These are phyloP conservation scores for Citrullus mucosospermus DNA, from an alignment of 306 rosid species.

Conservation along the genomic window DNA sequence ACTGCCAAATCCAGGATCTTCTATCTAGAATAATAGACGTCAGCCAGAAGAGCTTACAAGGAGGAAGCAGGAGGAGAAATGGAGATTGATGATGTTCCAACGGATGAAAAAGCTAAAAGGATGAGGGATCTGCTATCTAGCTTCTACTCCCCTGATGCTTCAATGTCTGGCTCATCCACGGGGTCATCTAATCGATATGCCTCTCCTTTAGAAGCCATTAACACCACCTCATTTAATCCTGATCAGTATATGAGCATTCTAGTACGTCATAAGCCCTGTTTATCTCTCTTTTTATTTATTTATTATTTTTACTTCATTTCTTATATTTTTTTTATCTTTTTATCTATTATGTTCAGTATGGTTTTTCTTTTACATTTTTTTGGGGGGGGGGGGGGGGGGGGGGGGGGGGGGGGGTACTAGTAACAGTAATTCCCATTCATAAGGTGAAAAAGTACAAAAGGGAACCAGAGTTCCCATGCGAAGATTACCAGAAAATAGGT, in stretches of 20 bases:
- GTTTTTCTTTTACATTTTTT: too few species aligned
- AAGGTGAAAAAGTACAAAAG: too few species aligned
- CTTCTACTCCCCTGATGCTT: constrained; percentile 81
- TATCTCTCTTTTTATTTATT: background rate
- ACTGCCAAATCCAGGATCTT: background rate
- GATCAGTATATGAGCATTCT: constrained; percentile 78
- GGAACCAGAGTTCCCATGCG: too few species aligned
- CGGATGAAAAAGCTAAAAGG: constrained; percentile 84
- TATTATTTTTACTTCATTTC: too few species aligned
- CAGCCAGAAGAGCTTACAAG: background rate
- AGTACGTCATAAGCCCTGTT: constrained; percentile 20
- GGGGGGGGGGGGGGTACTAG: too few species aligned
- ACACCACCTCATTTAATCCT: constrained; percentile 63
- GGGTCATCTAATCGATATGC: constrained; percentile 22
- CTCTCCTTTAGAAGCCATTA: constrained; percentile 68
- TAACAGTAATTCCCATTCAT: too few species aligned
- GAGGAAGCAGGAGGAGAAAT: constrained; percentile 19
- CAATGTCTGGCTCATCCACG: constrained; percentile 32
- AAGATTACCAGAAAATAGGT: too few species aligned
- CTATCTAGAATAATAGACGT: constrained; percentile 1
- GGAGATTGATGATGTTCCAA: constrained; percentile 42
- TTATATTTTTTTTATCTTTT: too few species aligned
- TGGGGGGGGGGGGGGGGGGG: too few species aligned
- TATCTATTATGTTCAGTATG: too few species aligned
- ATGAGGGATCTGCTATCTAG: constrained; percentile 91